Evolutionary conservation across 1,139 yeast genomes (phyloP).

Genomic region (Sugiyamaella japonica): DNA sequence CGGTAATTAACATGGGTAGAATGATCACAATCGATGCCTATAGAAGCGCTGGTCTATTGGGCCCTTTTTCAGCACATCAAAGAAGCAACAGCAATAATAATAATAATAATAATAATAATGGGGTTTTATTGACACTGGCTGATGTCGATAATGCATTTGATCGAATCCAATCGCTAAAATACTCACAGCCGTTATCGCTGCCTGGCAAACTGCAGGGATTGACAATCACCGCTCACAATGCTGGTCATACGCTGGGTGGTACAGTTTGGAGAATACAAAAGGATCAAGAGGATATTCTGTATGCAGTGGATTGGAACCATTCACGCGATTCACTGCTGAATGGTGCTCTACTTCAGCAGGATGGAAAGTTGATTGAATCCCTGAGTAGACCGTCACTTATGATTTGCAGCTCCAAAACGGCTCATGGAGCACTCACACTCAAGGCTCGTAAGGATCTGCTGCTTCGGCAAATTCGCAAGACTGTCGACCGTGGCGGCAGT

Average conservation of each 20-base stretch:
- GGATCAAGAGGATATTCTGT: constrained; percentile 74
- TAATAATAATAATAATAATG: constrained; percentile 19
- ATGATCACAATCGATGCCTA: constrained; percentile 81
- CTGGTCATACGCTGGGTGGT: constrained; percentile 95
- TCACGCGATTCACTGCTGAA: constrained; percentile 82
- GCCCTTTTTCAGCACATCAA: constrained; percentile 52
- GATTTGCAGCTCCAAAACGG: constrained; percentile 73
- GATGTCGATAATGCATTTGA: constrained; percentile 84
- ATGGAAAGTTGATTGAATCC: constrained; percentile 59
- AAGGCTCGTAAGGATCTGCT: constrained; percentile 58
- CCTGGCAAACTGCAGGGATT: constrained; percentile 56
- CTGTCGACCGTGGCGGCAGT: constrained; percentile 70
- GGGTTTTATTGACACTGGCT: constrained; percentile 62
- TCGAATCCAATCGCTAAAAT: constrained; percentile 65
- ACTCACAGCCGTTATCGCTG: constrained; percentile 62
- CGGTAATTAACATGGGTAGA: constrained; percentile 84
- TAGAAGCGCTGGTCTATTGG: constrained; percentile 68
- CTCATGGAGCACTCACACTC: constrained; percentile 60
- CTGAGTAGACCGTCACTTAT: constrained; percentile 80
- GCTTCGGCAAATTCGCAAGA: constrained; percentile 63
- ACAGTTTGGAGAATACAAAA: constrained; percentile 78
- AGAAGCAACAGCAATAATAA: constrained; percentile 29
- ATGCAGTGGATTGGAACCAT: constrained; percentile 96
- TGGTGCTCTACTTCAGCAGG: constrained; percentile 63
- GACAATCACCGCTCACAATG: constrained; percentile 76